Evolutionary conservation across 352 stramenopile genomes (phyloP).

Genomic region (Pythium rishiriense): DNA sequence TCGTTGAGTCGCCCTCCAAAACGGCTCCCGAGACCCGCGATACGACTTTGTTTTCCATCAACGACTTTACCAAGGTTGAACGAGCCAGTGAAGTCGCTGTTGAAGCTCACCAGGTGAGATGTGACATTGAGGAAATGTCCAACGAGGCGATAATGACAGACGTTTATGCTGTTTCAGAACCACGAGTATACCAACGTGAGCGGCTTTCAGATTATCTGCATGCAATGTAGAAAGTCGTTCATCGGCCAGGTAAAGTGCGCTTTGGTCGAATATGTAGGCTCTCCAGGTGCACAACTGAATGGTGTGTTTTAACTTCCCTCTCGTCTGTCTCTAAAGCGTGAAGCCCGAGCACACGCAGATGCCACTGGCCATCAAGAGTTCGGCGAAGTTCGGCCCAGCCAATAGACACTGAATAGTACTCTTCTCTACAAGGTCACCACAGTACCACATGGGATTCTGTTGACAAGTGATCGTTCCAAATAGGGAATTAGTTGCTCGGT

Average conservation of each 20-base stretch:
- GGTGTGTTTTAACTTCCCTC: neutral
- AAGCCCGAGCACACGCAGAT: conserved; percentile 64
- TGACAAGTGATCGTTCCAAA: no score
- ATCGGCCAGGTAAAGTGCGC: conserved; percentile 32
- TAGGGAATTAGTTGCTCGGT: no score
- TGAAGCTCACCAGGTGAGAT: conserved; percentile 65
- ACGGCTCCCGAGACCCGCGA: conserved; percentile 54
- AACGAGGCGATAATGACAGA: neutral
- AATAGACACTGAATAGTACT: no score
- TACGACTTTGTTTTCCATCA: conserved; percentile 73
- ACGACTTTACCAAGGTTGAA: conserved; percentile 85
- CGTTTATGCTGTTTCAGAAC: conserved; percentile 34
- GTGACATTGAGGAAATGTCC: neutral
- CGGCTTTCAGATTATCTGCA: conserved; percentile 73
- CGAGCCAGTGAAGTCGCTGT: conserved; percentile 78
- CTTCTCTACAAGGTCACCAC: no score
- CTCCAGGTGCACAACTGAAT: neutral
- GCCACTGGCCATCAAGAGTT: conserved; percentile 73
- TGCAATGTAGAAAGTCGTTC: conserved; percentile 66
- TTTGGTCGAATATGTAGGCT: neutral
- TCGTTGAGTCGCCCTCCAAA: conserved; percentile 58
- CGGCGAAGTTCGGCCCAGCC: conserved; percentile 47
- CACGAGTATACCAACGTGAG: conserved; percentile 80
- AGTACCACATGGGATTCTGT: no score
- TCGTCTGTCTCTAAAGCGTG: conserved; percentile 37